Evolutionary conservation across 805 yeast genomes (phyloP).

Genomic region (Nakazawaea peltata): DNA sequence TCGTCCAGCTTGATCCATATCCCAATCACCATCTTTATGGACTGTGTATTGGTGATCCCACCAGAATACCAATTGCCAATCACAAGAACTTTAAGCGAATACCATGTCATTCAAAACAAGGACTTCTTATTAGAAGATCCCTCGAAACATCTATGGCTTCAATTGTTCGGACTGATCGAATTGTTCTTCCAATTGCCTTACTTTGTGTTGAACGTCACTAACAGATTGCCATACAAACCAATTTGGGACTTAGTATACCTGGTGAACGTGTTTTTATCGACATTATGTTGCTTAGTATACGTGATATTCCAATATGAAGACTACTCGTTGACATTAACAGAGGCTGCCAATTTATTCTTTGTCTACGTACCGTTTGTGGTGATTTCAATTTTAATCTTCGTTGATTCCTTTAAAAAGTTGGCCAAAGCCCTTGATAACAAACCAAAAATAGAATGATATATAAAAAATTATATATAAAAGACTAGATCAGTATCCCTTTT

Average conservation of each 20-base stretch:
- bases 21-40: constrained; percentile 69
- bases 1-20: constrained; percentile 44
- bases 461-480: no score
- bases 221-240: constrained; percentile 15
- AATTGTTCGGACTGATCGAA: constrained; percentile 65
- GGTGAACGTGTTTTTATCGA: constrained; percentile 75
- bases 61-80: constrained; percentile 32
- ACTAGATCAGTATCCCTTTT: no score
- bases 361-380: constrained; percentile 67
- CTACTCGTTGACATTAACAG: constrained; percentile 28
- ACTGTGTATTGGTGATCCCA: constrained; percentile 66
- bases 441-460: no score
- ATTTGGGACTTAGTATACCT: constrained; percentile 56
- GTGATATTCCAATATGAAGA: constrained; percentile 28
- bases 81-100: constrained; percentile 41
- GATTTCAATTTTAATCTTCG: constrained; percentile 50
- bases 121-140: constrained; percentile 52
- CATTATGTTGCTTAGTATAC: constrained; percentile 61
- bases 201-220: constrained; percentile 37
- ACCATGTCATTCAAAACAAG: constrained; percentile 57
- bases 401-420: constrained; percentile 29
- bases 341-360: constrained; percentile 34
- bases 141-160: constrained; percentile 61
- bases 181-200: constrained; percentile 72
- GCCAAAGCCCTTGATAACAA: no score